Evolutionary conservation across 2,329 filamentous ascomycete species (phyloP), one percentile per base, ranked within the genome.

Genomic region (Paecilomyces fulvus): DNA sequence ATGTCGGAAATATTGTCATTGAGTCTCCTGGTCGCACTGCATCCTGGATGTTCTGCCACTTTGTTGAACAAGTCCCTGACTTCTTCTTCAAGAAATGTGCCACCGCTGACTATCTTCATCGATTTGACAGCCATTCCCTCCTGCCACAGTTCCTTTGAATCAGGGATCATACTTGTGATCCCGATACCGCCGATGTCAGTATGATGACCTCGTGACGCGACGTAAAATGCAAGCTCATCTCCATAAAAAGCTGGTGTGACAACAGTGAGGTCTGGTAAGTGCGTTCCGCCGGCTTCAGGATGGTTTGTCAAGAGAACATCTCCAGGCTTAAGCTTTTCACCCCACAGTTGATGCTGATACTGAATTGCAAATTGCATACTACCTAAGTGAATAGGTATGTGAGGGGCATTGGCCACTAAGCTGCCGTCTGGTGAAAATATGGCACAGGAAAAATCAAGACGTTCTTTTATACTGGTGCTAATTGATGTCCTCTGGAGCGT

Each of bases 281-380:
- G 89, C 0, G 88, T 92, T 23, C 89, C 89, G n/a, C 89, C 89
- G 63, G 84, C 90, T 86, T 89, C 66, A 84, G 86, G 89, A 64
- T 91, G 88, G 63, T 92, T 92, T 0, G 87, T 86, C 7, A 90
- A 85, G 50, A 92, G 80, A 0, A 91, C 88, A 67, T 92, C 89
- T 23, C 89, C 89, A 51, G 80, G 84, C 61, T 87, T 85, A 30
- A 92, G 75, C 61, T 85, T 87, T 14, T 85, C 87, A 61, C 82
- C 79, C 87, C 87, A 91, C 43, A 89, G 86, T 60, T 85, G 81
- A 3, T 87, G 85, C 72, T 92, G 88, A 51, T 86, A 87, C 55
- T 81, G 80, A 2, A 92, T 87, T 57, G 88, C 90, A 2, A 86
- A 91, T 7, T 85, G 87, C 88, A 92, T 90, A 55, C 85, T 89